Base-by-base conservation (phyloP, 2,329 filamentous ascomycete species). In the Xylariales sp. region DNA sequence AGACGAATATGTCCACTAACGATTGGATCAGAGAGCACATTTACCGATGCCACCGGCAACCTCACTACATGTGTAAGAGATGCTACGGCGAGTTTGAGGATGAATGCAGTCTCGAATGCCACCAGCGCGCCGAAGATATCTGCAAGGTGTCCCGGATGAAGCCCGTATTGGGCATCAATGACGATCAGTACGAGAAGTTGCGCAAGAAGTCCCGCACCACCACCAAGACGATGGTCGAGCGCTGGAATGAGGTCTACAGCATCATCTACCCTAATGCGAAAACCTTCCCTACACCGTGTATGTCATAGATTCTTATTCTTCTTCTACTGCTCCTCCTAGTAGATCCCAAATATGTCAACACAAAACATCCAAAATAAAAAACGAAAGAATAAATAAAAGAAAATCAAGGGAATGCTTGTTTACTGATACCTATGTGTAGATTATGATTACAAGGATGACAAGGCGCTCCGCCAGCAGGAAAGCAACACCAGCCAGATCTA, bases 21-120 rank as follows among this genome's bases (percentile, higher is more conserved):
- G n/a, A n/a, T n/a, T n/a, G n/a, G n/a, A n/a, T 8, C 13, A 42
- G 40, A 31, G 40, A 39, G 27, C 40, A 42, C 12, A 38, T 42
- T 15, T 42, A 42, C 14, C 35, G 40, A 5, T 21, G 27, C 8
- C 35, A 42, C 30, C 19, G n/a, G 4, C 35, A 39, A 7, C 29
- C 37, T 7, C 15, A 28, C 17, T 24, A 42, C 21, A 42, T 35
- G 19, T 42, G 40, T 21, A 19, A 30, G 24, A 14, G 40, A 5
- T 42, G 40, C 16, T 35, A 27, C 13, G n/a, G 29, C 5, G 14
- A 24, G 5, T 42, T 39, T 18, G 5, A 15, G 3, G 17, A 13
- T 31, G 25, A 24, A 6, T 29, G 33, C 2, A 13, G 21, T 2
- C 25, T 42, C 5, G 40, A 39, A 13, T 30, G 32, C 6, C 40